These are phyloP conservation scores for Agaricus blazei DNA, from an alignment of 768 basidiomycete genomes.

Conservation along the genomic window DNA sequence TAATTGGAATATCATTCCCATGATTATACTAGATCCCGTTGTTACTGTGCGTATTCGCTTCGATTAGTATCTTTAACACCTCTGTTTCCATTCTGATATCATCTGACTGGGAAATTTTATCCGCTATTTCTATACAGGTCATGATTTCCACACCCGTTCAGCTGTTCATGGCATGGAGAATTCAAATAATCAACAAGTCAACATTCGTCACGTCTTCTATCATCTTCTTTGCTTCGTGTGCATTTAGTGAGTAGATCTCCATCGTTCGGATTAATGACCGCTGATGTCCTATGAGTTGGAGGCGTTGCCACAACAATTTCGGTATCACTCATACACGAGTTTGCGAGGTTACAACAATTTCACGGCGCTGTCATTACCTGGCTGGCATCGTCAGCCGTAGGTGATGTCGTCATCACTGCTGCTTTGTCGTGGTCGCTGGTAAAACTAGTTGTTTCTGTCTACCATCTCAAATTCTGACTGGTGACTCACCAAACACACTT, in stretches of 20 bases:
- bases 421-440: conserved; percentile 39
- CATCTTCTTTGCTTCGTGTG: conserved; percentile 19
- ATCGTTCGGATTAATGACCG: not conserved
- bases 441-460: conserved; percentile 6
- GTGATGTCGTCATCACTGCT: conserved; percentile 42
- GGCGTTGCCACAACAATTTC: conserved; percentile 2
- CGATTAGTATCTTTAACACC: not conserved
- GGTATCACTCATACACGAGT: conserved; percentile 4
- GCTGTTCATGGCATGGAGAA: conserved; percentile 36
- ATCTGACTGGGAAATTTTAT: not conserved
- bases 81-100: not conserved
- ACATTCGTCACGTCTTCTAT: conserved; percentile 22
- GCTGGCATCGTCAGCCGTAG: conserved; percentile 37
- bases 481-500: conserved; percentile 11
- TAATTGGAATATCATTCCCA: too few relatives aligned
- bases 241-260: conserved; percentile 22
- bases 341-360: conserved; percentile 12
- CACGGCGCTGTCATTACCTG: conserved; percentile 32
- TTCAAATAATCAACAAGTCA: conserved; percentile 25
- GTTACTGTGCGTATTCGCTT: conserved; percentile 21
- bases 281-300: not conserved
- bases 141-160: conserved; percentile 35
- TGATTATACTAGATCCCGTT: conserved; percentile 21
- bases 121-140: conserved; percentile 18
- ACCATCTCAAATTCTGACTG: conserved; percentile 21